Evolutionary conservation across 257 asterid species (phyloP), one percentile per base, ranked within the genome.

Genomic region (Ocimum tenuiflorum): DNA sequence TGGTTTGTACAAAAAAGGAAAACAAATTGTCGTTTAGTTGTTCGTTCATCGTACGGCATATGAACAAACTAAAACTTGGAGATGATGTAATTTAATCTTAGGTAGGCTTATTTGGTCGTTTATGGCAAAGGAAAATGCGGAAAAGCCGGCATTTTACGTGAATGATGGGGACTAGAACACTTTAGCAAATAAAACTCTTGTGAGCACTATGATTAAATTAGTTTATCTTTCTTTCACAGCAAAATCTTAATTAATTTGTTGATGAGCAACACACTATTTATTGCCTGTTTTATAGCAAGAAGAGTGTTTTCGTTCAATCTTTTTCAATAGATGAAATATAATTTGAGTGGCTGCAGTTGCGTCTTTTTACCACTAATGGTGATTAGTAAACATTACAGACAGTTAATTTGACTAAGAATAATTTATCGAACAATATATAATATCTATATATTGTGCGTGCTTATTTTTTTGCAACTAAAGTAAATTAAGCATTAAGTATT

Each of bases 321-420:
- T n/a, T n/a, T n/a, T n/a, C n/a, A n/a, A n/a, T n/a, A n/a, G n/a
- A n/a, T n/a, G n/a, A n/a, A n/a, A n/a, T 36, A 31, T 33, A 23
- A 38, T 18, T 48, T 18, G 41, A 27, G 66, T 80, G 68, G 20
- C 81, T 68, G 62, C 46, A 57, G 6, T 49, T 70, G 51, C 65
- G 62, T 69, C 50, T 66, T n/a, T 20, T 47, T 55, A 42, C 41
- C 27, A 29, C 42, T 19, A 36, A 24, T 24, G 31, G 31, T 24
- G 31, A 4, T 4, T 4, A 24, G 31, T 24, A 24, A 24, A 24
- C 4, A 24, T 24, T 24, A 1, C 31, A 24, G 4, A 24, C 1
- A 1, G 31, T 24, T 24, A 1, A 24, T 24, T 24, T 24, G n/a
- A n/a, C n/a, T n/a, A n/a, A n/a, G n/a, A n/a, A n/a, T 4, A 24